Conservation (phyloP, 768 basidiomycete species). For the Chiua virens region DNA sequence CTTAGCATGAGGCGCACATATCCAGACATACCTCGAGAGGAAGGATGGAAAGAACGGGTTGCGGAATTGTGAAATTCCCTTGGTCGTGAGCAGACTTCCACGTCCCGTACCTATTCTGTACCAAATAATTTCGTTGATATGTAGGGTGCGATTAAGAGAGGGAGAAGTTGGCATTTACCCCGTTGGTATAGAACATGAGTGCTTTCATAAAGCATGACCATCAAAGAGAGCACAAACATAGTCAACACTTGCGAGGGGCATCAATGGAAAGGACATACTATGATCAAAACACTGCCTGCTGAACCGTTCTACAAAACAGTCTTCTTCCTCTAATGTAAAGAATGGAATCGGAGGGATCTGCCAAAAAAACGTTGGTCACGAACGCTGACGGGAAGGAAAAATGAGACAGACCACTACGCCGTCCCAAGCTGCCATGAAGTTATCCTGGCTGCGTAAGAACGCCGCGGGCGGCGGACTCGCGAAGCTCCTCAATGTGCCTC, state of each 20-base stretch:
- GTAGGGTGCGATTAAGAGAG: background rate
- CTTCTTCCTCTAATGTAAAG: slow-evolving; percentile 60
- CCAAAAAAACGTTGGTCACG: background rate
- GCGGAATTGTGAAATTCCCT: slow-evolving; percentile 43
- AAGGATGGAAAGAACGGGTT: slow-evolving; percentile 41
- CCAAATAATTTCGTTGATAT: background rate
- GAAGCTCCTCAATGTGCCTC: slow-evolving; percentile 53
- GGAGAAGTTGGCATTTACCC: slow-evolving; percentile 39
- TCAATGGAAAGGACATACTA: slow-evolving; percentile 44
- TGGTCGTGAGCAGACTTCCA: slow-evolving; percentile 40
- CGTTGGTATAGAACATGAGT: slow-evolving; percentile 61
- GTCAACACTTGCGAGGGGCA: background rate
- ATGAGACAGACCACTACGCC: slow-evolving; percentile 24
- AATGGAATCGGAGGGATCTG: slow-evolving; percentile 65
- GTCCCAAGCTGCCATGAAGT: slow-evolving; percentile 56
- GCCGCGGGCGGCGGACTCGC: slow-evolving; percentile 53
- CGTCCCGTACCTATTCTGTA: slow-evolving; percentile 39
- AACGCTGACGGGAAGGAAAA: background rate
- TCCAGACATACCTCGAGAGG: slow-evolving; percentile 35
- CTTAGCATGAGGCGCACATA: background rate
- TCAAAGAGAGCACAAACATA: background rate
- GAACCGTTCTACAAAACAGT: slow-evolving; percentile 69
- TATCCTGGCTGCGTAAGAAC: slow-evolving; percentile 50
- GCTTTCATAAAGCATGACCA: too few relatives aligned
- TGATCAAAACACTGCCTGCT: slow-evolving; percentile 54